Base-by-base conservation (phyloP, 768 basidiomycete genomes). In the Pulveroboletus sp. region DNA sequence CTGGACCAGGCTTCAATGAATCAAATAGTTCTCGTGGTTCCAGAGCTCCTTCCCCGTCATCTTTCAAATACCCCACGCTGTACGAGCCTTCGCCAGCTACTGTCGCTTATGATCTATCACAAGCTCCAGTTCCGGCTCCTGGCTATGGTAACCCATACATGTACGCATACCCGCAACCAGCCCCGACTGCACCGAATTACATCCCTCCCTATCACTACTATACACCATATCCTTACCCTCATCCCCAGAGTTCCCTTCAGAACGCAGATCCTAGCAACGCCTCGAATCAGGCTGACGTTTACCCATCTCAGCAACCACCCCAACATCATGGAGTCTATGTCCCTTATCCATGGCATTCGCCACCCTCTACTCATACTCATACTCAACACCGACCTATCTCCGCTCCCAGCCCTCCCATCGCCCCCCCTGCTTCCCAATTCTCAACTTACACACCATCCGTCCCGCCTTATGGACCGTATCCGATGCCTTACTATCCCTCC, bases 21-120 rank as follows among this genome's bases (percentile, higher is more conserved):
- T 77, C 81, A 15, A 74, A 71, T 35, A 84, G 83, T 61, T 83
- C 86, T 15, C 83, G 85, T 43, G 81, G 78, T 56, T 89, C 86
- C 24, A 73, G 87, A 57, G 83, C 88, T 3, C 74, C 86, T 12
- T 89, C 88, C 8, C 86, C 89, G 3, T 69, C 66, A 24, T 80
- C 86, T 27, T 86, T 89, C 70, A 82, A 77, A 49, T 92, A 82
- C 65, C 76, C 88, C 15, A 77, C 81, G 2, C 68, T 89, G 35
- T 89, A 90, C 57, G 89, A 90, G 54, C 81, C 83, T 38, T 61
- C 62, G 27, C 61, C 65, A 15, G 53, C 62, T 28, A 52, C 64
- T 39, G 39, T 62, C 14, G 58, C 66, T 42, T 71, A 65, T 39
- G 64, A 66, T 31, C 43, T 62, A 9, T 64, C 70, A 17, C 67